phyloP scores from a whole-genome alignment of 805 yeast genomes.

The Wickerhamiella cacticola region DNA sequence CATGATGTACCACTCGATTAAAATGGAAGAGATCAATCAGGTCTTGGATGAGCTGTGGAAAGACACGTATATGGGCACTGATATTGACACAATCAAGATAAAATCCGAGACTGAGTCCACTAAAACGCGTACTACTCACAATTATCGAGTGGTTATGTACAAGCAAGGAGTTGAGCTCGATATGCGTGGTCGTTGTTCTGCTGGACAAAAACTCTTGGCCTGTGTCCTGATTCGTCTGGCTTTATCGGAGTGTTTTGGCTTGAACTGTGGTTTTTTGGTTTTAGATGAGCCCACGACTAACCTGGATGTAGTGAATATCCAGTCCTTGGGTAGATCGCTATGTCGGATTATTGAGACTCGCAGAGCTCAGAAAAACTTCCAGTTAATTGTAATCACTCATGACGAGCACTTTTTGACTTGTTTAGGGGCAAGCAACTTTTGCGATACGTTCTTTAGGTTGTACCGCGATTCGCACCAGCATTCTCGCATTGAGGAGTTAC shows the following conservation, averaged over 20 bases:
- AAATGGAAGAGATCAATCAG: conserved; percentile 85
- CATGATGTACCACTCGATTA: conserved; percentile 79
- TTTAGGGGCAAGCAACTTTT: conserved; percentile 74
- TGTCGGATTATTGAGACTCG: conserved; percentile 64
- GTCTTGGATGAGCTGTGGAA: conserved; percentile 89
- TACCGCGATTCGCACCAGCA: conserved; percentile 70
- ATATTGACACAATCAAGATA: conserved; percentile 80
- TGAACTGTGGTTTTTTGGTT: conserved; percentile 89
- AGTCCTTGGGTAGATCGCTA: conserved; percentile 71
- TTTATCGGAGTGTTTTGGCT: conserved; percentile 89
- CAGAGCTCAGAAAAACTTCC: conserved; percentile 73
- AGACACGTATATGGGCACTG: conserved; percentile 86
- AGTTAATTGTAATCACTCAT: conserved; percentile 88
- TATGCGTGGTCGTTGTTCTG: conserved; percentile 97
- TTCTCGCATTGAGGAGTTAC: conserved; percentile 53
- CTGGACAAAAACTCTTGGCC: conserved; percentile 93
- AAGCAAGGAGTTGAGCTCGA: conserved; percentile 86
- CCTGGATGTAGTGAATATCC: conserved; percentile 78
- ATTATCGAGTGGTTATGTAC: conserved; percentile 89
- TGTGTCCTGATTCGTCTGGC: conserved; percentile 85
- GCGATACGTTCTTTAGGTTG: conserved; percentile 77
- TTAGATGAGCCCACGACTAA: conserved; percentile 97
- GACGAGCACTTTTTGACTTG: conserved; percentile 80
- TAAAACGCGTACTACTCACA: conserved; percentile 53
- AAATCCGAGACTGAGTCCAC: conserved; percentile 57